phyloP scores from a whole-genome alignment of 163 green algal genomes.

The Smithsoniella earleae region DNA sequence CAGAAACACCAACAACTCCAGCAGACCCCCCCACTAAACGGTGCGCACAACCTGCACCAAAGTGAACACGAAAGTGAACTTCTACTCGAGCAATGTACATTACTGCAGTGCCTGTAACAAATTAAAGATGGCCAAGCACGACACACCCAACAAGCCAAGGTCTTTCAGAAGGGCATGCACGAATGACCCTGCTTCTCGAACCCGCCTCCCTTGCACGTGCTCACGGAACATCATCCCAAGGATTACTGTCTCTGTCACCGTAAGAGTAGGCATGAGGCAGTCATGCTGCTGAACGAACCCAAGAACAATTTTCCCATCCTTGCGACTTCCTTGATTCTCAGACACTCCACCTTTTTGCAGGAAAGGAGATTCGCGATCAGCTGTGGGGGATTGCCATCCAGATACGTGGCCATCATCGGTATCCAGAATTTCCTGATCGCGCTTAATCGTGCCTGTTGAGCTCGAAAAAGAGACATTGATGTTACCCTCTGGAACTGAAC shows the following conservation, averaged over 20 bases:
- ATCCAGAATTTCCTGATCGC: conserved; percentile 14
- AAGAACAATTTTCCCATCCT: conserved; percentile 14
- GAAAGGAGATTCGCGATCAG: not conserved
- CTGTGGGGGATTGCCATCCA: not conserved
- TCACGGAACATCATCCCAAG: conserved; percentile 30
- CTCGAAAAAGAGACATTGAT: not conserved
- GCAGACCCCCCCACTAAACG: conserved; percentile 2
- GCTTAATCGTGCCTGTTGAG: not conserved
- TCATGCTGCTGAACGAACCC: conserved; percentile 49
- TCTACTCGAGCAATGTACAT: not conserved
- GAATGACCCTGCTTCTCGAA: conserved; percentile 7
- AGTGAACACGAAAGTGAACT: not conserved
- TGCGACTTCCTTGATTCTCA: not conserved
- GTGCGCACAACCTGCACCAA: not conserved
- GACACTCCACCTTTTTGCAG: not conserved
- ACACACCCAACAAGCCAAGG: conserved; percentile 31
- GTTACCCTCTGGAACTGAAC: not conserved
- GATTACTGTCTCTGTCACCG: conserved; percentile 43
- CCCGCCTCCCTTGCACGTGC: not conserved
- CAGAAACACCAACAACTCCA: conserved; percentile 32
- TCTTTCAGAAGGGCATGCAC: conserved; percentile 31
- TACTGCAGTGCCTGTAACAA: not conserved
- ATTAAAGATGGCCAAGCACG: not conserved
- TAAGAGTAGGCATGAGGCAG: conserved; percentile 44
- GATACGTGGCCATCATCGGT: not conserved